These are phyloP conservation scores for Zymoseptoria passerinii DNA, from an alignment of 2,329 filamentous ascomycete species.

Conservation along the genomic window DNA sequence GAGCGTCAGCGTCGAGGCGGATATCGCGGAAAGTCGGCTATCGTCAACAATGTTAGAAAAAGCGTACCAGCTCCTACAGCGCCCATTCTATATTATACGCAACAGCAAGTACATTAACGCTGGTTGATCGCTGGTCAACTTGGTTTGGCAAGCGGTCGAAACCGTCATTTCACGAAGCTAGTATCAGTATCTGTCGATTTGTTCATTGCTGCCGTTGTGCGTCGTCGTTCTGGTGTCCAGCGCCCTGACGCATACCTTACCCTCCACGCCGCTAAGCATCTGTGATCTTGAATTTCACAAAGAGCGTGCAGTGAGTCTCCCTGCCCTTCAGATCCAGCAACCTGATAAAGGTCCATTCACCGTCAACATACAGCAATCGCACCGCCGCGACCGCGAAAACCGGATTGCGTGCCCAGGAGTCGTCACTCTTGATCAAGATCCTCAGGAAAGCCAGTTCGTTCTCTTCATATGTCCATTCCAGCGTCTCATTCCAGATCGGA, in stretches of 20 bases:
- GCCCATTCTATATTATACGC: not conserved
- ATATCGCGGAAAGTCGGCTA: not conserved
- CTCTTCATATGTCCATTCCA: conserved; percentile 62
- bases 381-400: conserved; percentile 54
- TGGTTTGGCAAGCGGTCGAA: not conserved
- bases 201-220: not conserved
- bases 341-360: conserved; percentile 56
- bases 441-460: conserved; percentile 58
- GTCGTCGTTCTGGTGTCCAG: not conserved
- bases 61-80: not conserved
- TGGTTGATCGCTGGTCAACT: not conserved
- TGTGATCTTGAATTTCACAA: conserved; percentile 53
- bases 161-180: not conserved
- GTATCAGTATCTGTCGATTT: not conserved
- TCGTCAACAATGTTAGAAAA: not conserved
- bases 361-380: conserved; percentile 48
- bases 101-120: not conserved
- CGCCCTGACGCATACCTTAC: not conserved
- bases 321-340: conserved; percentile 58
- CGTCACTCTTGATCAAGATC: conserved; percentile 59
- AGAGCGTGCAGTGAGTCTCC: conserved; percentile 54
- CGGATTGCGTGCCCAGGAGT: conserved; percentile 54
- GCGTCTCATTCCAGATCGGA: conserved; percentile 56
- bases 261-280: conserved; percentile 25
- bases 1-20: not conserved